These are phyloP conservation scores for Ascochyta viciae-villosae DNA, from an alignment of 2,329 filamentous ascomycete genomes.

Conservation along the genomic window DNA sequence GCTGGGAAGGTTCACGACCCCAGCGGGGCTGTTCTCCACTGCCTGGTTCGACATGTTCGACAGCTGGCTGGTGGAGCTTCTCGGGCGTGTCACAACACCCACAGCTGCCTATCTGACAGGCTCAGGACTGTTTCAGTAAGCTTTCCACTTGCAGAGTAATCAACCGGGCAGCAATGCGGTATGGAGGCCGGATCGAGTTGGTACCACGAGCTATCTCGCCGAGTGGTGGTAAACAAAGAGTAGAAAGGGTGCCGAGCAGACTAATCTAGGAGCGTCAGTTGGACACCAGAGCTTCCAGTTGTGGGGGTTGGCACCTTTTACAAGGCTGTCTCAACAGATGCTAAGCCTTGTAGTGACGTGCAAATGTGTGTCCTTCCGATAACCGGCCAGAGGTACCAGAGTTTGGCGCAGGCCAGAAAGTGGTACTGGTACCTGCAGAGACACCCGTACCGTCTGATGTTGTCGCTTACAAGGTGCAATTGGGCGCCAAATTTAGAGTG, in stretches of 20 bases:
- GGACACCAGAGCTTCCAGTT: not conserved
- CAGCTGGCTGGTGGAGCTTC: not conserved
- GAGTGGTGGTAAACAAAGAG: constrained; percentile 17
- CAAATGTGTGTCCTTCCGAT: constrained; percentile 10
- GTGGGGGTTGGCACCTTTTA: constrained; percentile 14
- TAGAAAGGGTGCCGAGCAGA: not conserved
- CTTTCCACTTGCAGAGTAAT: not conserved
- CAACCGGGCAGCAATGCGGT: constrained; percentile 1
- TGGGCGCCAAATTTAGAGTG: constrained; percentile 18
- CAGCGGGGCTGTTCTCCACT: constrained; percentile 29
- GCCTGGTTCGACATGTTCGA: constrained; percentile 14
- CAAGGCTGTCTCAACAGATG: constrained; percentile 22
- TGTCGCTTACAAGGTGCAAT: constrained; percentile 23
- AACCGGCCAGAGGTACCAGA: constrained; percentile 5
- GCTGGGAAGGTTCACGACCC: constrained; percentile 36
- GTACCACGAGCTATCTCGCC: constrained; percentile 24
- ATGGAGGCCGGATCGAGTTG: constrained; percentile 15
- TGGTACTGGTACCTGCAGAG: not conserved
- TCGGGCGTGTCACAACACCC: not conserved
- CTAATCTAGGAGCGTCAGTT: constrained; percentile 14
- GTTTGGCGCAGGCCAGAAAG: not conserved
- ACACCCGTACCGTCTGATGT: constrained; percentile 24
- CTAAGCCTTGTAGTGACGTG: not conserved
- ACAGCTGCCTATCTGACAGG: not conserved
- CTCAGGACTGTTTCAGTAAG: not conserved